Base-by-base conservation (phyloP, 192 early-diverging fungal species). In the Coemansia umbellata region DNA sequence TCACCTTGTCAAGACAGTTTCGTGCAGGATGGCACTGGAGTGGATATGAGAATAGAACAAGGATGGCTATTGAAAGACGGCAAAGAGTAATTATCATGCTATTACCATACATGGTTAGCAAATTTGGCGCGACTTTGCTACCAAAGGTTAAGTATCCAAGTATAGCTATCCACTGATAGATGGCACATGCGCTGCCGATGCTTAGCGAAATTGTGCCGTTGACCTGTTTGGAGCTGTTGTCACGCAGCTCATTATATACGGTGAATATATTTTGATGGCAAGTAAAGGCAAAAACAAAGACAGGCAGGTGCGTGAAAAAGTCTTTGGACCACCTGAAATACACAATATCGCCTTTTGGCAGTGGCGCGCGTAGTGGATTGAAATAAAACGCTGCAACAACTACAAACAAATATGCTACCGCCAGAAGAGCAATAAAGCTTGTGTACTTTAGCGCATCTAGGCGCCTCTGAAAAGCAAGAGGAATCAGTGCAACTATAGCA, bases 231-330 rank as follows among this genome's bases (percentile, higher is more conserved):
- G 85, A 83, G 19, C 81, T 74, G 78, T 97, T 96, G 61, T 95
- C 87, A 23, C 66, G 78, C 31, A 97, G 66, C 70, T 99, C 97
- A 69, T 99, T 99, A 69, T 97, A 91, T 3, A 97, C 90, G 6
- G 91, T 76, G 56, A 99, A 95, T 39, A 97, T 91, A 69, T 98
- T 98, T 72, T 98, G 95, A 71, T 98, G 95, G 66, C 96, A 99
- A 17, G 97, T 99, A 56, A 96, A 99, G 8, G 93, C 93, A 83
- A 99, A 99, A 15, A 99, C 90, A 82, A 99, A 99, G 24, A 99
- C 90, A 2, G 97, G 97, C 35, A 97, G 64, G 17, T 82, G 81
- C 17, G 83, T 79, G 74, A 91, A 84, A 69, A 90, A 82, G 30
- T 79, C 74, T 27, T 67, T 73, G 11, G 73, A 82, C 67, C 86